Evolutionary conservation across 768 basidiomycete genomes (phyloP), one percentile per base, ranked within the genome.

Genomic region (Phylloporus rhodoxanthus): DNA sequence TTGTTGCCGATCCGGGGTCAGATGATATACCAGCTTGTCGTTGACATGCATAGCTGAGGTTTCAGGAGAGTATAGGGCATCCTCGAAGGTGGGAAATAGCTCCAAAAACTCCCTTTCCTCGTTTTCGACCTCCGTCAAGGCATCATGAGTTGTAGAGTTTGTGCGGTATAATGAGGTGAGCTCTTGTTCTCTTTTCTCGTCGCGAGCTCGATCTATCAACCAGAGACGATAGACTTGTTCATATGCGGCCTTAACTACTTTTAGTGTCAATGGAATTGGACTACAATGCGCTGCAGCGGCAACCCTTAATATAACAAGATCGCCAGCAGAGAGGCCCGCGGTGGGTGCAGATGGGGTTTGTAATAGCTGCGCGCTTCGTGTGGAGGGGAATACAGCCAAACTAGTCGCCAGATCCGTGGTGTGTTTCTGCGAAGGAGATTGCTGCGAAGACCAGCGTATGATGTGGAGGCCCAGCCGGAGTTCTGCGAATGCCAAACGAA

Each of bases 71-170:
- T 76, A 71, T 14, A 83, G 64, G 21, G 67, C 72, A 48, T 85
- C 78, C 28, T 85, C 87, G 57, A 83, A 95, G 10, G 81, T 81
- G 11, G 96, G 96, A 68, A 99, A 99, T 25, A 98, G 65, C 5
- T 79, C 70, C 39, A 83, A 68, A 59, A 98, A 91, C 57, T 98
- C 96, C 53, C 75, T 74, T 64, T 87, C 88, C 62, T 96, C 91
- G 32, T 78, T 62, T 58, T 91, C 87, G 5, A 79, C 80, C 51
- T 94, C 93, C 11, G 75, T 77, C 9, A 75, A 65, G 25, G 75
- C 75, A 25, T 76, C 70, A 41, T 87, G 68, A 13, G 80, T 74
- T 21, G 75, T 61, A 37, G 74, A 74, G 33, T 76, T 80, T 41
- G 74, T 73, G 21, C 86, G 83, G 71, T 98, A 99, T 3, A 98